phyloP scores from a whole-genome alignment of 2,329 filamentous ascomycete species.

The Colletotrichum sp. region DNA sequence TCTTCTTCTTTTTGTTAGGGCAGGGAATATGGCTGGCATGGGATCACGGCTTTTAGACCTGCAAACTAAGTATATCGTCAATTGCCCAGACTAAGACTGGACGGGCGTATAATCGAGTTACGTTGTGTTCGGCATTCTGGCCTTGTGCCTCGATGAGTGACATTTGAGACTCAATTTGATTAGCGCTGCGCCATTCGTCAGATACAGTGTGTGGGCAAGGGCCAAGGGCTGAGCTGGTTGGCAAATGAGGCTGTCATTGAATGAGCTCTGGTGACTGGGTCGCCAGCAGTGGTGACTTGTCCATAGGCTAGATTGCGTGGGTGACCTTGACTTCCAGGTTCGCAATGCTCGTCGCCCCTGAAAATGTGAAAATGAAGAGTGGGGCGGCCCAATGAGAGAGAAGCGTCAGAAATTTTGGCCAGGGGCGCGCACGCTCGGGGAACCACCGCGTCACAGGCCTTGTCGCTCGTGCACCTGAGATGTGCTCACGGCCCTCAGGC shows the following conservation, averaged over 20 bases:
- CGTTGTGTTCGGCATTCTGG: neutral
- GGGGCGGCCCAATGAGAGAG: neutral
- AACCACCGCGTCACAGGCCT: neutral
- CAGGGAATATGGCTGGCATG: slow-evolving; percentile 13
- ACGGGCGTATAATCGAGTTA: neutral
- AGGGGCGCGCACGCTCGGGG: slow-evolving; percentile 6
- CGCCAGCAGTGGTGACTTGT: neutral
- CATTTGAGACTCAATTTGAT: neutral
- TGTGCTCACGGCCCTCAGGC: neutral
- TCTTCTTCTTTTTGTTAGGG: neutral
- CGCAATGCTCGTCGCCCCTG: neutral
- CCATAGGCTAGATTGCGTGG: neutral
- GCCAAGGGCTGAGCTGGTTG: neutral
- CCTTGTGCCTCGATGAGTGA: neutral
- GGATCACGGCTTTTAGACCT: slow-evolving; percentile 11
- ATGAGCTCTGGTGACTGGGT: neutral
- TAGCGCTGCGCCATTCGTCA: neutral
- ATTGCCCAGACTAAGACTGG: neutral
- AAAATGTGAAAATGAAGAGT: neutral
- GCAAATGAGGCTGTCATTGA: neutral
- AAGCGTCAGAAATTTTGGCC: neutral
- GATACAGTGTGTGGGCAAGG: neutral
- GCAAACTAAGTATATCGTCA: slow-evolving; percentile 11
- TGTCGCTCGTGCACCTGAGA: neutral
- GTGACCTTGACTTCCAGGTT: neutral